Conservation (phyloP, 495 filamentous ascomycete genomes). For the Hypomontagnella submonticulosa region DNA sequence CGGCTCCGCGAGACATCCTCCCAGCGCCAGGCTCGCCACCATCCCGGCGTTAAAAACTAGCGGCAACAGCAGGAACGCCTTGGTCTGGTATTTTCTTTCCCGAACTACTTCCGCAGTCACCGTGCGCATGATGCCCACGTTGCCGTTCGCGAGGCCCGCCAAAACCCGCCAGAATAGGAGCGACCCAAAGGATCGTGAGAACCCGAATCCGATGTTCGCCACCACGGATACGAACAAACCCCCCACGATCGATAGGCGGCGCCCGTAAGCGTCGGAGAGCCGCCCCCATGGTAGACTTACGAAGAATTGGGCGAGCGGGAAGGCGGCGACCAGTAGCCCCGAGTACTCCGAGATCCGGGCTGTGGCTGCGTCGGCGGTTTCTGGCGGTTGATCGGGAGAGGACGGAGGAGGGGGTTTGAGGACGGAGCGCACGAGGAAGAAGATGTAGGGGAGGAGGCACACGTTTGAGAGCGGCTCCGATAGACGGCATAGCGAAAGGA, state of each 20-base stretch:
- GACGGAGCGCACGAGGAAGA: constrained; percentile 67
- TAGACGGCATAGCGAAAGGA: constrained; percentile 63
- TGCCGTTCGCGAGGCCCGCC: constrained; percentile 78
- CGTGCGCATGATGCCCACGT: constrained; percentile 82
- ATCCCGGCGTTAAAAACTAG: constrained; percentile 83
- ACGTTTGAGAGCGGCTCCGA: constrained; percentile 64
- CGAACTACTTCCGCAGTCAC: constrained; percentile 78
- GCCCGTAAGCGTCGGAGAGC: constrained; percentile 73
- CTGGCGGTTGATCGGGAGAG: constrained; percentile 31
- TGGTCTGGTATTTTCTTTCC: constrained; percentile 73
- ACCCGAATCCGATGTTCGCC: constrained; percentile 77
- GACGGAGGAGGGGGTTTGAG: constrained; percentile 15
- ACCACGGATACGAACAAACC: constrained; percentile 75
- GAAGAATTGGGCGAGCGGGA: constrained; percentile 76
- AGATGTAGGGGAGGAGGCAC: constrained; percentile 65
- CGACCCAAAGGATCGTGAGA: constrained; percentile 74
- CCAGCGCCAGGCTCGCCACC: constrained; percentile 65
- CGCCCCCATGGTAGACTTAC: constrained; percentile 81
- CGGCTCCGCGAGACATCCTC: constrained; percentile 79
- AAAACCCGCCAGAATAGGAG: constrained; percentile 75
- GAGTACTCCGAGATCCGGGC: constrained; percentile 60
- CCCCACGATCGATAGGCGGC: constrained; percentile 78
- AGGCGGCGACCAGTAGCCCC: constrained; percentile 78
- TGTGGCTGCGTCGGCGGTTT: constrained; percentile 44
- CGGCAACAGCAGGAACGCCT: constrained; percentile 83